phyloP scores from a whole-genome alignment of 352 stramenopile species.

The Globisporangium sylvaticum region DNA sequence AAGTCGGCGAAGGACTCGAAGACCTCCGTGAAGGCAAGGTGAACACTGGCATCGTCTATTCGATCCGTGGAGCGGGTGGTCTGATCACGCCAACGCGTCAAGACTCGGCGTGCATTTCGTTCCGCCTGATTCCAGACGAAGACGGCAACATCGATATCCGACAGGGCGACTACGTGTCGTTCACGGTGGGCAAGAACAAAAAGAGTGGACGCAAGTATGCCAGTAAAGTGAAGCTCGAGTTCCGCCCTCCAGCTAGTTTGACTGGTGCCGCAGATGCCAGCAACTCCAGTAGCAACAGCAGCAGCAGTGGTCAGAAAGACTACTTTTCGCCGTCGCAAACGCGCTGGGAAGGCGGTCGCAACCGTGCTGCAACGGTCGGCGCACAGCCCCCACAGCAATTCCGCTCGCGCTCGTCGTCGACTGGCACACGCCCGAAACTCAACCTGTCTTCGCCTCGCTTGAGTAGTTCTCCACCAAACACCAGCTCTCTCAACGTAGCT shows the following conservation, averaged over 20 bases:
- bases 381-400: conserved; percentile 39
- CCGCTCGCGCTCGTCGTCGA: conserved; percentile 54
- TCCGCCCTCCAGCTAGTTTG: conserved; percentile 62
- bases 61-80: conserved; percentile 78
- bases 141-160: conserved; percentile 83
- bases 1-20: conserved; percentile 77
- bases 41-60: conserved; percentile 84
- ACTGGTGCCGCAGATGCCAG: conserved; percentile 25
- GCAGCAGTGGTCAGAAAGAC: conserved; percentile 45
- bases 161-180: conserved; percentile 84
- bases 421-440: conserved; percentile 53
- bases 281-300: conserved; percentile 14
- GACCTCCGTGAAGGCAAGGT: conserved; percentile 86
- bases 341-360: conserved; percentile 51
- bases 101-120: conserved; percentile 83
- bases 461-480: conserved; percentile 40
- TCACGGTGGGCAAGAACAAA: conserved; percentile 89
- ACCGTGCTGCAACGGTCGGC: conserved; percentile 44
- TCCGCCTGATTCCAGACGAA: conserved; percentile 85
- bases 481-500: conserved; percentile 19
- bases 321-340: conserved; percentile 51
- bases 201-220: conserved; percentile 87
- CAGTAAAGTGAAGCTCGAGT: conserved; percentile 87
- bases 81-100: conserved; percentile 82
- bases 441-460: conserved; percentile 59